Percentiles rank a stretch among this genome's conserved stretches.
Evolutionary conservation across 805 yeast species (phyloP).

Genomic region (Metschnikowia borealis): DNA sequence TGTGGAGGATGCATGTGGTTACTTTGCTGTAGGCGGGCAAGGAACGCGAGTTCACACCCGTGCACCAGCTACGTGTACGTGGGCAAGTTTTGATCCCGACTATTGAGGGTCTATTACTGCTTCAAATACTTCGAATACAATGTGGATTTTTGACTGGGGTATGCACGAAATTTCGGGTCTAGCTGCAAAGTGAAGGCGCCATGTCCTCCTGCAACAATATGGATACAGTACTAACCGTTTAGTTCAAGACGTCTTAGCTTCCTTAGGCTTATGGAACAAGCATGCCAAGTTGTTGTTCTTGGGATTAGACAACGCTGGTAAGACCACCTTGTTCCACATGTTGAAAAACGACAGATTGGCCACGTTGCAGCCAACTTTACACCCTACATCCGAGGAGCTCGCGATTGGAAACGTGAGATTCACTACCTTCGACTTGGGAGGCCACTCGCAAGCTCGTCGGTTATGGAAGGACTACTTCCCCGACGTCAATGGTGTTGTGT

Average conservation of each 20-base stretch:
- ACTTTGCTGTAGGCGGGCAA: not conserved
- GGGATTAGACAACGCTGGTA: slow-evolving; percentile 47
- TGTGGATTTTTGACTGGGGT: slow-evolving; percentile 41
- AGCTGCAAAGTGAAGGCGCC: not conserved
- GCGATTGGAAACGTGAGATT: slow-evolving; percentile 95
- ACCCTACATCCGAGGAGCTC: slow-evolving; percentile 97
- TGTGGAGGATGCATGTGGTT: not conserved
- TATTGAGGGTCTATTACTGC: slow-evolving; percentile 2
- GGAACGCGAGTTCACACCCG: slow-evolving; percentile 4
- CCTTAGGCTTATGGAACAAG: slow-evolving; percentile 47
- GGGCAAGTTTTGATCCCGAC: slow-evolving; percentile 8
- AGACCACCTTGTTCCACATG: slow-evolving; percentile 46
- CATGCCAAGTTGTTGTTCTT: slow-evolving; percentile 46
- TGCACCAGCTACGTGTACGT: slow-evolving; percentile 5
- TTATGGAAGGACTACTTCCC: slow-evolving; percentile 99
- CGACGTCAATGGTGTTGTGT: slow-evolving; percentile 96
- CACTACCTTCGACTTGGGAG: slow-evolving; percentile 98
- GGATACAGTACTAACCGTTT: slow-evolving; percentile 18
- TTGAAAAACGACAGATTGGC: slow-evolving; percentile 91
- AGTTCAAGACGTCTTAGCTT: slow-evolving; percentile 45
- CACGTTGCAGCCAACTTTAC: slow-evolving; percentile 94
- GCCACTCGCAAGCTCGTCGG: slow-evolving; percentile 98
- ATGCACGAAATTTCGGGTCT: slow-evolving; percentile 16
- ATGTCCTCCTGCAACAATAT: not conserved
- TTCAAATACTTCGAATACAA: slow-evolving; percentile 9